Conservation (phyloP, 306 rosid species). For the Pachyrhizus erosus region DNA sequence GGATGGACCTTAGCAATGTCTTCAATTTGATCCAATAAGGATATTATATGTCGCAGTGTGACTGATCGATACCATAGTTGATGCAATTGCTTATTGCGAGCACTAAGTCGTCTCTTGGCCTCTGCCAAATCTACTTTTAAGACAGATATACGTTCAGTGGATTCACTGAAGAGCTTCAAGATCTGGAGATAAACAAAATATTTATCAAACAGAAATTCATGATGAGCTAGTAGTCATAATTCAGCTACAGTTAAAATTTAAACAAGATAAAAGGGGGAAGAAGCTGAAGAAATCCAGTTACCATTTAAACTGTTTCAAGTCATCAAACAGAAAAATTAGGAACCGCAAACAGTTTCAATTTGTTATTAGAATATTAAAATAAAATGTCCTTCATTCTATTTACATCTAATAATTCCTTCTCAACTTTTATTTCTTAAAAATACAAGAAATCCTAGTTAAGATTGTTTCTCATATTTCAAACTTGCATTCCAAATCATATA, state of each 20-base stretch:
- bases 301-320: conserved; percentile 1
- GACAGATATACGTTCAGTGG: conserved; percentile 78
- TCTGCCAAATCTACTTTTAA: conserved; percentile 92
- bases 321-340: conserved; percentile 8
- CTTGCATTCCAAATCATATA: conserved; percentile 29
- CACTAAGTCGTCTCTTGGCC: conserved; percentile 86
- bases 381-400: conserved; percentile 23
- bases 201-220: conserved; percentile 26
- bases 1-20: conserved; percentile 88
- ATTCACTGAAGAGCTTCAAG: conserved; percentile 94
- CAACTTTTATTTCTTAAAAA: conserved; percentile 42
- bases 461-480: conserved; percentile 30
- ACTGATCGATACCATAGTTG: conserved; percentile 99
- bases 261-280: conserved; percentile 19
- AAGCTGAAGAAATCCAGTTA: conserved; percentile 30
- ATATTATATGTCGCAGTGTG: conserved; percentile 92
- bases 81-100: conserved; percentile 95
- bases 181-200: conserved; percentile 65
- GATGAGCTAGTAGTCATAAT: conserved; percentile 16
- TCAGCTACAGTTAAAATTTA: conserved; percentile 21
- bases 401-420: conserved; percentile 23
- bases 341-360: conserved; percentile 9
- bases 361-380: conserved; percentile 25
- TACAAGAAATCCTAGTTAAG: conserved; percentile 17
- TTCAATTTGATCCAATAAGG: conserved; percentile 98